phyloP scores from a whole-genome alignment of 495 filamentous ascomycete genomes.

The Aspergillus panamensis region DNA sequence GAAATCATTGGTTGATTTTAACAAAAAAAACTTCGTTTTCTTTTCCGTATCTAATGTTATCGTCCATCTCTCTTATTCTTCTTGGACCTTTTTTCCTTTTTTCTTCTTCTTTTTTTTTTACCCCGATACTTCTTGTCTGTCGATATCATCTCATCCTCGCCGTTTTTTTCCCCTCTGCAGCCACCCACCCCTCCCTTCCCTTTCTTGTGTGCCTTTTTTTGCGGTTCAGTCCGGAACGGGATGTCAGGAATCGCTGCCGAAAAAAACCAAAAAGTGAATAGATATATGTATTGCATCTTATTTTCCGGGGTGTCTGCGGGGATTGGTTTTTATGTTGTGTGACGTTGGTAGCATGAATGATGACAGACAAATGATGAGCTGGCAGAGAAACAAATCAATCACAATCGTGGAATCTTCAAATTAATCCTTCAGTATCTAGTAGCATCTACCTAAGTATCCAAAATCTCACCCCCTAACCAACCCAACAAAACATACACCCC shows the following conservation, averaged over 20 bases:
- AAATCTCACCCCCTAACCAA: not conserved
- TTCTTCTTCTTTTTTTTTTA: slow-evolving; percentile 24
- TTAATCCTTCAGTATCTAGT: not conserved
- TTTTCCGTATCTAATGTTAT: slow-evolving; percentile 42
- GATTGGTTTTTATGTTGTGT: slow-evolving; percentile 21
- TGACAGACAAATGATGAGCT: slow-evolving; percentile 25
- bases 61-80: slow-evolving; percentile 28
- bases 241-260: slow-evolving; percentile 16
- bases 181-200: slow-evolving; percentile 6
- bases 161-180: slow-evolving; percentile 14
- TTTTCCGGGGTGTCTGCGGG: slow-evolving; percentile 14
- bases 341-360: slow-evolving; percentile 31
- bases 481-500: slow-evolving; percentile 1
- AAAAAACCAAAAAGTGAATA: slow-evolving; percentile 29
- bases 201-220: slow-evolving; percentile 21
- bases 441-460: not conserved
- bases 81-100: too few species aligned
- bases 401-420: not conserved
- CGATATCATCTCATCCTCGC: slow-evolving; percentile 25
- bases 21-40: slow-evolving; percentile 15
- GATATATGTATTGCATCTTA: slow-evolving; percentile 27
- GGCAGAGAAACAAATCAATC: slow-evolving; percentile 5
- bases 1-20: slow-evolving; percentile 59
- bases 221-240: slow-evolving; percentile 16
- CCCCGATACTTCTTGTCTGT: slow-evolving; percentile 22